phyloP scores from a whole-genome alignment of 306 rosid genomes.

The Comarum palustre region DNA sequence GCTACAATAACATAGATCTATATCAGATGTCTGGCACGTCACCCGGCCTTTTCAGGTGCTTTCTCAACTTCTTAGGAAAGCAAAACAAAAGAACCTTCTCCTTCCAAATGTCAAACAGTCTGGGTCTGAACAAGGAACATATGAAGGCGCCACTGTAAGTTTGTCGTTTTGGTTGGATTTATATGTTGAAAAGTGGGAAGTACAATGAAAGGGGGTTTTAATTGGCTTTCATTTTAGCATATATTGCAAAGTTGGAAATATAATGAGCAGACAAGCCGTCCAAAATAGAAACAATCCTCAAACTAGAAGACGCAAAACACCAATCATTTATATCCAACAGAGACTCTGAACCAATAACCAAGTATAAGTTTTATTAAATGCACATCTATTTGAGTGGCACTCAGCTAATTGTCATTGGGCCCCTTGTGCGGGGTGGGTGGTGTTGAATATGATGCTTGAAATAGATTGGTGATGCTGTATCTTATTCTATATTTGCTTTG shows the following conservation, averaged over 20 bases:
- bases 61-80: slow-evolving; percentile 98
- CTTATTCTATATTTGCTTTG: not conserved
- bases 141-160: slow-evolving; percentile 98
- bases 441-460: not conserved
- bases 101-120: slow-evolving; percentile 84
- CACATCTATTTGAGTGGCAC: not conserved
- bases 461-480: not conserved
- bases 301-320: not conserved
- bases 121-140: slow-evolving; percentile 97
- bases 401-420: not conserved
- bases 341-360: not conserved
- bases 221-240: not conserved
- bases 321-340: not conserved
- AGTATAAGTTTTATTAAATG: not conserved
- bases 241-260: not conserved
- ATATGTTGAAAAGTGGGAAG: not conserved
- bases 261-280: not conserved
- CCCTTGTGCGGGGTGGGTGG: not conserved
- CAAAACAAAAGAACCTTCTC: slow-evolving; percentile 82
- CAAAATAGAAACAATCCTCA: not conserved
- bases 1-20: slow-evolving; percentile 13
- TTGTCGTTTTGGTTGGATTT: not conserved
- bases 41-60: slow-evolving; percentile 57
- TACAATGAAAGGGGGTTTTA: not conserved
- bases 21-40: slow-evolving; percentile 14